These are phyloP conservation scores for Orbilia ellipsospora DNA, from an alignment of 2,329 filamentous ascomycete species.

Conservation along the genomic window DNA sequence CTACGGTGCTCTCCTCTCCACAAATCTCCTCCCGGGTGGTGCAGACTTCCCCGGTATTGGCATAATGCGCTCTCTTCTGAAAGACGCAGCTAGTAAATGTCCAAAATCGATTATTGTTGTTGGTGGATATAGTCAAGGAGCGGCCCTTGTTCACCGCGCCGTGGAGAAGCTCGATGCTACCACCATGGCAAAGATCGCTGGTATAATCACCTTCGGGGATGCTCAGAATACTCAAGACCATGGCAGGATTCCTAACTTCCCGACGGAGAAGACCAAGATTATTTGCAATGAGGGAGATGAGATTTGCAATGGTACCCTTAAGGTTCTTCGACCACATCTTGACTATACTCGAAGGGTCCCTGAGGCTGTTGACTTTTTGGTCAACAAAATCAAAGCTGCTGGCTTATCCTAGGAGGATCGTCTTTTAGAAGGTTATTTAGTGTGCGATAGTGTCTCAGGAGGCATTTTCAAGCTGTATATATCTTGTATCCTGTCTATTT, in stretches of 20 bases:
- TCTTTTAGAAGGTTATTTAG: too few species aligned
- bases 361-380: conserved; percentile 44
- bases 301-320: conserved; percentile 62
- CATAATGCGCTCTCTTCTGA: conserved; percentile 62
- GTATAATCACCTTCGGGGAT: conserved; percentile 63
- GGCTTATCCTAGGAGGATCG: too few species aligned
- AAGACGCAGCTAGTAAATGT: conserved; percentile 62
- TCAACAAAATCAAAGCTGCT: conserved; percentile 34
- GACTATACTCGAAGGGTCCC: conserved; percentile 60
- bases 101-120: conserved; percentile 62
- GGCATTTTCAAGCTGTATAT: too few species aligned
- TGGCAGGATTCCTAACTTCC: conserved; percentile 63
- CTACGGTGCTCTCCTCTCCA: conserved; percentile 61
- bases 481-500: too few species aligned
- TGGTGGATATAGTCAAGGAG: conserved; percentile 63
- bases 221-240: conserved; percentile 65
- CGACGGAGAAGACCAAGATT: conserved; percentile 61
- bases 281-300: conserved; percentile 63
- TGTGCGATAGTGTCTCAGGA: too few species aligned
- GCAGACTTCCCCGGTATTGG: conserved; percentile 60
- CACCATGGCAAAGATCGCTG: conserved; percentile 62
- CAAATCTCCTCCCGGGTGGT: conserved; percentile 61
- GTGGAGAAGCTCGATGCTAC: conserved; percentile 57
- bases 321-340: conserved; percentile 62
- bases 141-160: conserved; percentile 59